Conservation (phyloP, 2,329 filamentous ascomycete genomes). For the Paecilomyces variotii region DNA sequence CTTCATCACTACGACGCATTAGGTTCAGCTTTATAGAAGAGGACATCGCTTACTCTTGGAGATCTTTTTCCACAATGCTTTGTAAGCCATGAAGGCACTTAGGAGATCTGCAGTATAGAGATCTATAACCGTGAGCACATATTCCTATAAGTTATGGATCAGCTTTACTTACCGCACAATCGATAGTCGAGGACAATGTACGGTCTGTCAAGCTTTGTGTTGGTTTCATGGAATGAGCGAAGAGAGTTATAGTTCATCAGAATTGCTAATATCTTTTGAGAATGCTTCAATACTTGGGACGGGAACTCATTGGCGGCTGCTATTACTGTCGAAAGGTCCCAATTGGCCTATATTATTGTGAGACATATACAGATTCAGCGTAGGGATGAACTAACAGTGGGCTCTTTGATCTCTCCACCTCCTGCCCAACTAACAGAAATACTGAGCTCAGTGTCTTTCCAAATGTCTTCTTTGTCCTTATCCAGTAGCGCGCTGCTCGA, state of each 20-base stretch:
- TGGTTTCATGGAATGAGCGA: slow-evolving; percentile 22
- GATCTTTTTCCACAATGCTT: slow-evolving; percentile 21
- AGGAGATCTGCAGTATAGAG: slow-evolving; percentile 25
- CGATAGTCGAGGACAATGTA: slow-evolving; percentile 24
- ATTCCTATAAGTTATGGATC: not conserved
- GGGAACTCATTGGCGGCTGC: slow-evolving; percentile 26
- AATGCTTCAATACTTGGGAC: slow-evolving; percentile 22
- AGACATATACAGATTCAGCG: not conserved
- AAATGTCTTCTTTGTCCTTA: slow-evolving; percentile 6
- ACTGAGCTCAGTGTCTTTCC: slow-evolving; percentile 21
- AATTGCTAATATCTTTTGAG: slow-evolving; percentile 21
- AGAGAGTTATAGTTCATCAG: slow-evolving; percentile 23
- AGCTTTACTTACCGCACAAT: slow-evolving; percentile 12
- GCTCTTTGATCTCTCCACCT: slow-evolving; percentile 25
- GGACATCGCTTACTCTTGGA: slow-evolving; percentile 2
- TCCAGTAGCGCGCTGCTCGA: slow-evolving; percentile 8
- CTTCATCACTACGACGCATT: slow-evolving; percentile 6
- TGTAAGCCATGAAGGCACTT: slow-evolving; percentile 24
- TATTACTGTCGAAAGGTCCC: slow-evolving; percentile 22
- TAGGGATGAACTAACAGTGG: slow-evolving; percentile 5
- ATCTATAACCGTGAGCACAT: slow-evolving; percentile 1
- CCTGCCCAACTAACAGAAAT: slow-evolving; percentile 27
- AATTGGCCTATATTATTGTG: slow-evolving; percentile 11
- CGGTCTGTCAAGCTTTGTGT: slow-evolving; percentile 11
- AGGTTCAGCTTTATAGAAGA: not conserved